Conservation (phyloP, 2,329 filamentous ascomycete species). For the Talaromyces sp. region DNA sequence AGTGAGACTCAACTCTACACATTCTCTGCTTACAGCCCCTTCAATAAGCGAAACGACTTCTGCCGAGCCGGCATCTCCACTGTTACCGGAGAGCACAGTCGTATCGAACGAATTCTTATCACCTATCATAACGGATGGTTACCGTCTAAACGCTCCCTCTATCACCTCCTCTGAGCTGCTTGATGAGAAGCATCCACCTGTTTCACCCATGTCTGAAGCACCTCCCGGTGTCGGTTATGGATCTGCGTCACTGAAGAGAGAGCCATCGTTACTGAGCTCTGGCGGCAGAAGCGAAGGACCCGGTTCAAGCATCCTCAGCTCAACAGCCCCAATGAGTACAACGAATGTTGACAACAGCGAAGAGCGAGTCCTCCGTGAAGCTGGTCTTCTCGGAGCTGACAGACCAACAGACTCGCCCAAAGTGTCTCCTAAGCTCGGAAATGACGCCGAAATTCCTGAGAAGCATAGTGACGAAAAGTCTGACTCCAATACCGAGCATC, state of each 20-base stretch:
- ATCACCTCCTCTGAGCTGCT: slow-evolving; percentile 34
- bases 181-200: slow-evolving; percentile 28
- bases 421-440: slow-evolving; percentile 37
- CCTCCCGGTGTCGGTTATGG: slow-evolving; percentile 26
- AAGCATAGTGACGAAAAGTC: slow-evolving; percentile 40
- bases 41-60: slow-evolving; percentile 27
- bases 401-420: slow-evolving; percentile 45
- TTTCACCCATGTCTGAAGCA: slow-evolving; percentile 3
- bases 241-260: slow-evolving; percentile 33
- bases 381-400: slow-evolving; percentile 60
- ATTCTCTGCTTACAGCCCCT: slow-evolving; percentile 27
- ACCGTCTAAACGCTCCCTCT: slow-evolving; percentile 36
- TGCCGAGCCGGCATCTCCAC: slow-evolving; percentile 20
- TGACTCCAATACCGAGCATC: slow-evolving; percentile 47
- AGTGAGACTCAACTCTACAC: slow-evolving; percentile 22
- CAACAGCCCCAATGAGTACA: slow-evolving; percentile 37
- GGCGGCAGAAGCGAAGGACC: slow-evolving; percentile 38
- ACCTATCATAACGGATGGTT: slow-evolving; percentile 29
- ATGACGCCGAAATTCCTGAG: slow-evolving; percentile 44
- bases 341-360: slow-evolving; percentile 63
- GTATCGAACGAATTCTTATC: slow-evolving; percentile 26
- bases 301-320: slow-evolving; percentile 35
- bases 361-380: slow-evolving; percentile 65
- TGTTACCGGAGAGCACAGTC: slow-evolving; percentile 19
- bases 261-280: slow-evolving; percentile 41